Base-by-base conservation (phyloP, 2,329 filamentous ascomycete species). In the Esteya vermicola region DNA sequence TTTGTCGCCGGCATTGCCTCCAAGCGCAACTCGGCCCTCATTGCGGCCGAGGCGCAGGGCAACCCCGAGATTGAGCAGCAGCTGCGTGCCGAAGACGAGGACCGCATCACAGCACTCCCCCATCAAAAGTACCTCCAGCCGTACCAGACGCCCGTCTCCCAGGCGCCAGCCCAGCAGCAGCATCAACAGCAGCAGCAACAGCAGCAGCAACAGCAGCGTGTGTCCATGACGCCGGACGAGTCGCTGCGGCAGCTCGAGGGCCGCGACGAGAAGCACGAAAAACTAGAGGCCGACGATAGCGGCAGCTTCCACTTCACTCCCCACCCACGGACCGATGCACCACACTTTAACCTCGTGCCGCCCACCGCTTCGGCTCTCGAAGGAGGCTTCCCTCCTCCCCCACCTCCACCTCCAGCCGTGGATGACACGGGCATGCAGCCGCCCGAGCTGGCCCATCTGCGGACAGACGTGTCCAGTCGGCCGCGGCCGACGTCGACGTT, bases 1-100 rank as follows among this genome's bases (percentile, higher is more conserved):
- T 85, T 88, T 41, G 84, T 94, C 30, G 81, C 88, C 22, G 84
- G 81, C 33, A 85, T 93, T 41, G 86, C 84, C 4, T 81, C 81
- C 39, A 91, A 93, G 56, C 76, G 86, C 40, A 86, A 86, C 62
- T 93, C 85, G 5, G 80, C 83, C 3, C 63, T 88, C 33, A 93
- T 94, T 45, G 72, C 78, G 47, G 78, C 85, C 43, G 85, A 89
- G 61, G 84, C 86, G 1, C 75, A 76, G 45, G 84, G 83, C 16
- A 81, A 94, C 46, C 65, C 70, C 1, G 81, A 85, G n/a, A 72
- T 78, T 33, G 85, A 93, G 56, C 75, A 77, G 39, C 79, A 89
- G 54, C 69, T 93, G 4, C 75, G 84, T 25, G 75, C 72, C 22
- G 86, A 94, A 56, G 79, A 91, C 48, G 79, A 93, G 58, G 88